Percentiles rank a stretch among this genome's conserved stretches.
These are phyloP conservation scores for Fusarium protoensiforme DNA, from an alignment of 2,329 filamentous ascomycete genomes.

Conservation along the genomic window DNA sequence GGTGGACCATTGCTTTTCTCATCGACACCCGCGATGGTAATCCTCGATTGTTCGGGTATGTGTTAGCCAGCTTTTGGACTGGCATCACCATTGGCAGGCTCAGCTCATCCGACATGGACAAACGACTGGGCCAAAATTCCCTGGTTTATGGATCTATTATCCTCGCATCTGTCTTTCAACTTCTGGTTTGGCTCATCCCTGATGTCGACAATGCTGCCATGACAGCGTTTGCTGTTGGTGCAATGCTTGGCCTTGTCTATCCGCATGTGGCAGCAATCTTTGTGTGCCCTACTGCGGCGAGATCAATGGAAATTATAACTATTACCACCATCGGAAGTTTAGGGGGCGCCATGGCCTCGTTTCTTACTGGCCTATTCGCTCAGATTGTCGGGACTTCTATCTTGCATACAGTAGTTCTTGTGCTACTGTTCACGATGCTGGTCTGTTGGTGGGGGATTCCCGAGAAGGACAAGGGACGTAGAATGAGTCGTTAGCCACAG, in stretches of 20 bases:
- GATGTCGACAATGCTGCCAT: background rate
- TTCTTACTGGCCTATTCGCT: background rate
- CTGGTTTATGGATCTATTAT: background rate
- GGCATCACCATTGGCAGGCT: background rate
- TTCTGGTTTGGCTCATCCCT: background rate
- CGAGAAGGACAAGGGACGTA: background rate
- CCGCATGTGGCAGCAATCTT: background rate
- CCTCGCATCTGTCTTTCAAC: background rate
- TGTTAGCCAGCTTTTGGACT: background rate
- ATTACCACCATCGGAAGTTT: background rate
- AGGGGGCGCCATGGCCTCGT: background rate
- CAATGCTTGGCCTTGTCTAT: background rate
- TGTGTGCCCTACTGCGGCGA: too few species aligned
- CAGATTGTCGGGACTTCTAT: background rate
- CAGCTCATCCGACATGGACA: background rate
- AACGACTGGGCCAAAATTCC: background rate
- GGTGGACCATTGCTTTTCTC: background rate
- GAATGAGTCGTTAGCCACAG: background rate
- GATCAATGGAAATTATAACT: background rate
- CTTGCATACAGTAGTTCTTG: background rate
- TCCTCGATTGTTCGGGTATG: background rate
- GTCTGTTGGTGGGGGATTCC: background rate
- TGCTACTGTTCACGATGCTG: background rate
- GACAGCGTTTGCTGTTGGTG: background rate
- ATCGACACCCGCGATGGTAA: background rate